Percentiles rank a stretch among this genome's conserved stretches.
These are phyloP conservation scores for Achlya hypogyna DNA, from an alignment of 352 stramenopile species.

Conservation along the genomic window DNA sequence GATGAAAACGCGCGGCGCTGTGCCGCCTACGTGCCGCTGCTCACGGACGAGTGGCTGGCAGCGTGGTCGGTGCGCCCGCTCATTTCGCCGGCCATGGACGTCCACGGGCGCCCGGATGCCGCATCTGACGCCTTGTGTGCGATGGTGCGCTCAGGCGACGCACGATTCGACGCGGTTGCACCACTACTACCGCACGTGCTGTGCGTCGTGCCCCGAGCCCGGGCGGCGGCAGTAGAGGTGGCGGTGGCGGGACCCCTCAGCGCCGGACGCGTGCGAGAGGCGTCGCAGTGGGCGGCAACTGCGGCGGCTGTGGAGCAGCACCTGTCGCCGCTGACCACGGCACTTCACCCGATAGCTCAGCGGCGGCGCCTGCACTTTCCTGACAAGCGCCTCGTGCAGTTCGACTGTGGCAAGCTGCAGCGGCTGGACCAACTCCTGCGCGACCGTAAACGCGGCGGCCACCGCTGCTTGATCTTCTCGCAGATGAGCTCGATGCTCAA, in stretches of 20 bases:
- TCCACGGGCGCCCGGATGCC: slow-evolving; percentile 26
- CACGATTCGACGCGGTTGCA: slow-evolving; percentile 35
- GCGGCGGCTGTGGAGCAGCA: not conserved
- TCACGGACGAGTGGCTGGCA: slow-evolving; percentile 29
- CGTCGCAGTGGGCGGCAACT: not conserved
- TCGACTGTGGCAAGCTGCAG: slow-evolving; percentile 93
- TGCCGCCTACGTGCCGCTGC: not conserved
- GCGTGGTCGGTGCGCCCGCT: slow-evolving; percentile 49
- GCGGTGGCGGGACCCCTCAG: slow-evolving; percentile 23
- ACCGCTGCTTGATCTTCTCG: slow-evolving; percentile 94
- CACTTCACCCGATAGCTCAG: slow-evolving; percentile 1
- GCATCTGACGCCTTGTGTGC: slow-evolving; percentile 30
- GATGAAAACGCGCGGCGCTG: slow-evolving; percentile 4
- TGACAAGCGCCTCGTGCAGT: slow-evolving; percentile 96
- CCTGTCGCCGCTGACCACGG: not conserved
- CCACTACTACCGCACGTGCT: slow-evolving; percentile 49
- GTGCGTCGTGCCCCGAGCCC: slow-evolving; percentile 66
- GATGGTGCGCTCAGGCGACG: slow-evolving; percentile 40
- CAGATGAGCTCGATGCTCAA: slow-evolving; percentile 99
- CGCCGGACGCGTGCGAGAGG: slow-evolving; percentile 13
- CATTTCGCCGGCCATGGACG: slow-evolving; percentile 64
- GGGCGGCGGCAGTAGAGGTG: slow-evolving; percentile 31
- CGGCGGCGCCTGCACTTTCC: slow-evolving; percentile 89
- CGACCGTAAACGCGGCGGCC: slow-evolving; percentile 90
- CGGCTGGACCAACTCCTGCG: slow-evolving; percentile 86